Base-by-base conservation (phyloP, 2,329 filamentous ascomycete genomes). In the Blastomyces emzantsi region DNA sequence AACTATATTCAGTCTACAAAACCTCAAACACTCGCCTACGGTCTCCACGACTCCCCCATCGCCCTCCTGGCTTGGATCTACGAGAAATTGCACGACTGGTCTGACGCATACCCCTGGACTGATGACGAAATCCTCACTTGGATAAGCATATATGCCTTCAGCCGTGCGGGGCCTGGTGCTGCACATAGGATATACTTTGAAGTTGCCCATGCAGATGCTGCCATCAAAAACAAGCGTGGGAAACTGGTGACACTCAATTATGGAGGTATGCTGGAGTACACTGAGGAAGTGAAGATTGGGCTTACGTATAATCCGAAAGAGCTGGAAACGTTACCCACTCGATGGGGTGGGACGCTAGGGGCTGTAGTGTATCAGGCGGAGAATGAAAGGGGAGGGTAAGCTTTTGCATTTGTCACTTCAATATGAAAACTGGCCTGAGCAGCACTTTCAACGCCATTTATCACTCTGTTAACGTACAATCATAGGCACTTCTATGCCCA, bases 51-150 rank as follows among this genome's bases (percentile, higher is more conserved):
- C 71, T 87, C 83, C 7, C 90, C 90, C 0, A 83, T 90, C 0
- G 88, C 83, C 0, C 76, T 91, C 2, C 78, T 93, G 1, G 84
- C 88, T 0, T 94, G 90, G 90, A 86, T 93, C 43, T 89, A 89
- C 67, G 90, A 93, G 75, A 93, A 93, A 72, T 76, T 93, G 47
- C 84, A 87, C 67, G 86, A 89, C 68, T 93, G 89, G 90, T 86
- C 86, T 0, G 89, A 92, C 69, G 69, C 69, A 0, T 91, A 91
- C 70, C 77, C 82, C 0, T 92, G 89, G 89, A 87, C 84, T 0
- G 86, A 90, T 65, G 88, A 92, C 62, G 89, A 92, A 75, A 81
- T 92, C 9, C 75, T 90, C 33, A 90, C 86, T 0, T 93, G 89
- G 90, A 75, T 92, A 0, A 84, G 81, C 60, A 82, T 92, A 49